Percentiles rank a stretch among this genome's conserved stretches.
Conservation (phyloP, 208 protist genomes). For the Herpetomonas samuelpessoai region DNA sequence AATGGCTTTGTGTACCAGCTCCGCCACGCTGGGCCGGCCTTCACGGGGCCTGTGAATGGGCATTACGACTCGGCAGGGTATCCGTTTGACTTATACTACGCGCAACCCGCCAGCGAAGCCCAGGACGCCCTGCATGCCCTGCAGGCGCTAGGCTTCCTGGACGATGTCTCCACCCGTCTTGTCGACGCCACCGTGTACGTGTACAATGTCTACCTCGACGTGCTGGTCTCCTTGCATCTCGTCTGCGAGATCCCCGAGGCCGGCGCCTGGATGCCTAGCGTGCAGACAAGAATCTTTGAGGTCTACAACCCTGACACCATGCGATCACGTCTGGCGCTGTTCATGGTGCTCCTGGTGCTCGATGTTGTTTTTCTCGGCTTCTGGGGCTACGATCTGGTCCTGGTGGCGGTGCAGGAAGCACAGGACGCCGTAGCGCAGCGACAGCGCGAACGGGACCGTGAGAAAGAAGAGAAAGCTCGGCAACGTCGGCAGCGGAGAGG, state of each 20-base stretch:
- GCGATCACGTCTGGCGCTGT: slow-evolving; percentile 7
- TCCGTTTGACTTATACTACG: slow-evolving; percentile 18
- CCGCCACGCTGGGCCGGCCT: neutral
- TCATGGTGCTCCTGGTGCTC: slow-evolving; percentile 13
- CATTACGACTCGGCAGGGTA: slow-evolving; percentile 18
- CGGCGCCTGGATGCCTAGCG: slow-evolving; percentile 15
- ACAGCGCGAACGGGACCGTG: neutral
- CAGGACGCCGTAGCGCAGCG: neutral
- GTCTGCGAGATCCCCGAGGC: slow-evolving; percentile 16
- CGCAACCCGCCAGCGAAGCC: slow-evolving; percentile 1
- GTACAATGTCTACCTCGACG: slow-evolving; percentile 27
- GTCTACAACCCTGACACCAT: slow-evolving; percentile 15
- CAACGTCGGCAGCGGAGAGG: neutral
- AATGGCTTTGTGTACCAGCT: neutral
- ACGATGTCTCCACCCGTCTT: slow-evolving; percentile 22
- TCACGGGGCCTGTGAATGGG: neutral
- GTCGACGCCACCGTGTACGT: slow-evolving; percentile 19
- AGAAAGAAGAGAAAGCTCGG: no score
- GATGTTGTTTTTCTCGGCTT: neutral
- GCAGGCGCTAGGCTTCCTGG: slow-evolving; percentile 15
- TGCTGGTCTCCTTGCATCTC: slow-evolving; percentile 11
- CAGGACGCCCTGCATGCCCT: slow-evolving; percentile 4
- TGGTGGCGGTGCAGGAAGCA: neutral
- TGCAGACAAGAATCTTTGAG: slow-evolving; percentile 3
- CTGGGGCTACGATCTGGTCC: neutral